Base-by-base conservation (phyloP, 257 asterid species). In the Nyctanthes arbortristis region DNA sequence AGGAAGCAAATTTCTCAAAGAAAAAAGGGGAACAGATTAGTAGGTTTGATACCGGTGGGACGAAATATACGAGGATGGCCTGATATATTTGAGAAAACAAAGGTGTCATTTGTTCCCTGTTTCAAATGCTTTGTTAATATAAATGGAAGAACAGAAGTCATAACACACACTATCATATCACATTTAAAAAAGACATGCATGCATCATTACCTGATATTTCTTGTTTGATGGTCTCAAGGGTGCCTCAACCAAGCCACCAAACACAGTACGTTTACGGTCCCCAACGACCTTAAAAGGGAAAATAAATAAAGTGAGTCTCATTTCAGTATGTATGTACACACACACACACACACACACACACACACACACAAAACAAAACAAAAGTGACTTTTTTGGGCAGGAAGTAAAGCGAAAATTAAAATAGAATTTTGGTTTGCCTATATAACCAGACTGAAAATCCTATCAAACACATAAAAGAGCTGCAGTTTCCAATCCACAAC, bases 201-300 rank as follows among this genome's bases (percentile, higher is more conserved):
- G 63, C 49, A 65, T 33, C 64, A 70, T 75, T 78, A 93, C 99
- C 95, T 93, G 99, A 81, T 93, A 93, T 82, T 84, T 84, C 83
- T 72, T 86, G 61, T 78, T 89, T 67, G 90, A 73, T 62, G 97
- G 81, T 82, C 76, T 81, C 84, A 93, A 75, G 47, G 99, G 99
- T 62, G 95, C 96, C 69, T 93, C 96, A 55, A 93, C 99, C 77
- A 93, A 80, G 47, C 99, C 99, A 52, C 99, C 97, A 82, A 91
- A 93, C 66, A 91, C 81, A 30, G 96, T 88, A 58, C 99, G 96
- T 4, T 78, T 84, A 47, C 91, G 86, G 71, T 93, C 99, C 67
- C 99, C 99, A 20, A 93, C 96, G 79, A 87, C 97, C 99, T 93
- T n/a, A n/a, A 72, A 61, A 79, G 63, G 18, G 33, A 68, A 67